Evolutionary conservation across 768 basidiomycete species (phyloP).

Genomic region (Mycena maculata): DNA sequence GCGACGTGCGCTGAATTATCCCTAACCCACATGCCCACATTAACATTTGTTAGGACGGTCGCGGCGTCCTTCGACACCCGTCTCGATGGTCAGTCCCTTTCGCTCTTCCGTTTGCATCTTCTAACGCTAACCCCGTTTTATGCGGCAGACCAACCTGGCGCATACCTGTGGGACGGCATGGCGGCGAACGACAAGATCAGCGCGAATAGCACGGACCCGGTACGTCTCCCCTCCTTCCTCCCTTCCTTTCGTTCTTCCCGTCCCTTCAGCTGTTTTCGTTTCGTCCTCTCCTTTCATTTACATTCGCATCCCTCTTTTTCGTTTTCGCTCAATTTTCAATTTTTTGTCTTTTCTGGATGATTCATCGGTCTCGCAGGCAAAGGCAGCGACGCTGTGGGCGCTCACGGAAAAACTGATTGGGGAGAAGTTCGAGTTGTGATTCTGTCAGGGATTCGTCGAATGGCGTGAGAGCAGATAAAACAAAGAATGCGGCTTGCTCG

Average conservation of each 20-base stretch:
- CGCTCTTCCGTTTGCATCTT: too few species aligned
- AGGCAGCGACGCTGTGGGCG: constrained; percentile 3
- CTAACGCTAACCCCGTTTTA: too few species aligned
- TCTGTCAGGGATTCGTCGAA: too few species aligned
- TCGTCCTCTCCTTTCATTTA: neutral
- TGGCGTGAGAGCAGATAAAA: too few species aligned
- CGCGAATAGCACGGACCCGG: neutral
- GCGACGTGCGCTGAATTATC: constrained; percentile 10
- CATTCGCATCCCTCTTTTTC: too few species aligned
- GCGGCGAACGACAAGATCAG: neutral
- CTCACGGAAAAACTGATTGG: constrained; percentile 10
- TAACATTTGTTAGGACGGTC: too few species aligned
- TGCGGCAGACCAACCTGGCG: neutral
- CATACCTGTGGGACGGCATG: constrained; percentile 6
- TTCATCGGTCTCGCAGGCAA: neutral
- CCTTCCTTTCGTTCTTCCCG: too few species aligned
- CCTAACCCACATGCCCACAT: too few species aligned
- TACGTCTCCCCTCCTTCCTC: too few species aligned
- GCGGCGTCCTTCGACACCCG: constrained; percentile 20
- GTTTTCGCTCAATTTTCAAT: too few species aligned
- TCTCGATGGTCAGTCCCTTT: neutral
- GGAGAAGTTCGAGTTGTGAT: neutral
- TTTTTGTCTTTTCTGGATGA: too few species aligned
- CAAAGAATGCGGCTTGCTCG: too few species aligned
- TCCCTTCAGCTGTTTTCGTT: neutral